Conservation (phyloP, 306 rosid species). For the Quercus robur region DNA sequence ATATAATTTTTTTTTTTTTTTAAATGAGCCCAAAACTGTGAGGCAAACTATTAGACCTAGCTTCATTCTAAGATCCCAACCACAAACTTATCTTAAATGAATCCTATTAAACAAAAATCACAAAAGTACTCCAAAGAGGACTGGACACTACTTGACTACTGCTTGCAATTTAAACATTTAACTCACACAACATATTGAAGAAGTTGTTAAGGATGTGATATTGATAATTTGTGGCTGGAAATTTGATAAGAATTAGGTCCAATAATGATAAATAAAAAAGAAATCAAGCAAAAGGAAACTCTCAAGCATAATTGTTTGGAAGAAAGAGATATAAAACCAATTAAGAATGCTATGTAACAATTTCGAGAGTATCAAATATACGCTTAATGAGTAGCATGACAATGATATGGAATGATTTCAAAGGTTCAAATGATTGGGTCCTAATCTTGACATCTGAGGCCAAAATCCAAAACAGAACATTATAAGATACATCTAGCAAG, state of each 20-base stretch:
- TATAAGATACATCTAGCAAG: no score
- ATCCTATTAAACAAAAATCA: background rate
- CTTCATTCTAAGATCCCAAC: background rate
- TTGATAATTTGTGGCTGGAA: background rate
- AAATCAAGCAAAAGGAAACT: background rate
- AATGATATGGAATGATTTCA: no score
- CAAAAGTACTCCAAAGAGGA: background rate
- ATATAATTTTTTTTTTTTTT: background rate
- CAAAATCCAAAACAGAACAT: background rate
- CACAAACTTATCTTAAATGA: background rate
- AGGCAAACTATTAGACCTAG: background rate
- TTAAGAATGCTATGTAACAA: background rate
- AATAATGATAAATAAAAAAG: background rate
- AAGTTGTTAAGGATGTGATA: background rate
- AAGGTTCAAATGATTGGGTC: no score
- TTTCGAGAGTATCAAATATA: background rate
- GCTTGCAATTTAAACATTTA: background rate
- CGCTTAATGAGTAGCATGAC: no score
- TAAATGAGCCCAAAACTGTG: background rate
- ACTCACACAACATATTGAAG: background rate
- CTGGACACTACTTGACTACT: background rate
- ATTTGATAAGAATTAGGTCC: background rate
- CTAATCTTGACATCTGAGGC: no score
- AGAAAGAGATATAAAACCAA: background rate
- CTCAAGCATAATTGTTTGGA: background rate